Evolutionary conservation across 1,284 basidiomycete genomes (phyloP), one percentile per base, ranked within the genome.

Genomic region (Boletus hoseneyae): DNA sequence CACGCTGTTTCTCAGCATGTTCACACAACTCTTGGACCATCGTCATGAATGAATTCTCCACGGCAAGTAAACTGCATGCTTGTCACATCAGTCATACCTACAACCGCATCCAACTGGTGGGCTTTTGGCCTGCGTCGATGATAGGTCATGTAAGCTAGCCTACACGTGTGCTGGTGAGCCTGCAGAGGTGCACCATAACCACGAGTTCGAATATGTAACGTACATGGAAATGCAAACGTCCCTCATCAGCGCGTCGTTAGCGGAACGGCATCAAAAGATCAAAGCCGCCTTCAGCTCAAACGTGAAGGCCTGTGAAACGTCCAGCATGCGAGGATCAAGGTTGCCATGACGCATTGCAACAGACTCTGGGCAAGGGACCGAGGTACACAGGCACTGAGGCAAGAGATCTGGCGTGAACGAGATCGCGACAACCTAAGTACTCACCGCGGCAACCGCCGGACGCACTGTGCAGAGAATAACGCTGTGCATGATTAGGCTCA

Each of bases 381-480:
- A 41, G 32, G 44, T 45, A 30, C 38, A 30, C 19, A 27, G 34
- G 39, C 15, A 41, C 51, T 48, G 35, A 44, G 54, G 35, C 36
- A 51, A 34, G 36, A 45, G 43, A 54, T 51, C 47, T 37, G 23
- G 29, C 13, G 46, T 36, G 16, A 30, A 36, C 37, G 37, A 51
- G 37, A 52, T 51, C 21, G 52, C 47, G 42, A 29, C 16, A 43
- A 39, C 27, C 25, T 13, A 29, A 25, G 23, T 32, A 34, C 32
- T 44, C 36, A 43, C 35, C 12, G 11, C 48, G 58, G 60, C 39
- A 48, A 62, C 53, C 57, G 45, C 56, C 53, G 51, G 18, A 39
- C n/a, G 32, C 23, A 30, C 18, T 33, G 33, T 37, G 47, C 13
- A 35, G 30, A 32, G 16, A 18, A n/a, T 25, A 25, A 25, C 23